Evolutionary conservation across 176 grass and related monocot genomes (phyloP).

Genomic region (Saccharum officinarum): DNA sequence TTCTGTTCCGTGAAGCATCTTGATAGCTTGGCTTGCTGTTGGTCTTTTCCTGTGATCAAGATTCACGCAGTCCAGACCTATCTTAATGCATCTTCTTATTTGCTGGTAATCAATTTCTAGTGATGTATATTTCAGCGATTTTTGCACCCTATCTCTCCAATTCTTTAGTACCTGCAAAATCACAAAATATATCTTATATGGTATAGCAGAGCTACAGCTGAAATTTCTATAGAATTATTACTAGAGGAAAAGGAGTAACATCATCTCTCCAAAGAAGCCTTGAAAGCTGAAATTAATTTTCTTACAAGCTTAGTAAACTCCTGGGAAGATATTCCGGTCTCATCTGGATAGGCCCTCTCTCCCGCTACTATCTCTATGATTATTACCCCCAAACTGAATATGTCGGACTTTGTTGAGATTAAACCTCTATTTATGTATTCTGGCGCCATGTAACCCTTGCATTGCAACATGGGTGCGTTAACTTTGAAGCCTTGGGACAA

Average conservation of each 20-base stretch:
- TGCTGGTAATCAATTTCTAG: neutral
- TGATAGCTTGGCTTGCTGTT: neutral
- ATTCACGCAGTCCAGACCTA: neutral
- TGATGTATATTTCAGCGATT: neutral
- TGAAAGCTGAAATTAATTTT: neutral
- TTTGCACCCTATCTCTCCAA: neutral
- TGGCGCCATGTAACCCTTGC: no score
- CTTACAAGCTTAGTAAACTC: neutral
- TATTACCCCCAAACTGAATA: conserved; percentile 10
- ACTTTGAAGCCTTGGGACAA: neutral
- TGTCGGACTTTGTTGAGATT: conserved; percentile 1
- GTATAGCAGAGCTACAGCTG: no score
- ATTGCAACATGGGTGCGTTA: neutral
- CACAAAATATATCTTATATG: neutral
- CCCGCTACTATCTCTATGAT: conserved; percentile 9
- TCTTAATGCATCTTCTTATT: neutral
- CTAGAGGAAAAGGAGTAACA: neutral
- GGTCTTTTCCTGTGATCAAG: neutral
- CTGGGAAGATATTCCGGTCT: neutral
- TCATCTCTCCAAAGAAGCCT: neutral
- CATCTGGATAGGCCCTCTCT: neutral
- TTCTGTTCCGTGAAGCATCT: neutral
- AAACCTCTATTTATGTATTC: neutral
- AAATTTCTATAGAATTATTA: neutral
- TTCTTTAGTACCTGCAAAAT: neutral